Evolutionary conservation across 2,329 filamentous ascomycete genomes (phyloP).

Genomic region (Pezicula carpinea): DNA sequence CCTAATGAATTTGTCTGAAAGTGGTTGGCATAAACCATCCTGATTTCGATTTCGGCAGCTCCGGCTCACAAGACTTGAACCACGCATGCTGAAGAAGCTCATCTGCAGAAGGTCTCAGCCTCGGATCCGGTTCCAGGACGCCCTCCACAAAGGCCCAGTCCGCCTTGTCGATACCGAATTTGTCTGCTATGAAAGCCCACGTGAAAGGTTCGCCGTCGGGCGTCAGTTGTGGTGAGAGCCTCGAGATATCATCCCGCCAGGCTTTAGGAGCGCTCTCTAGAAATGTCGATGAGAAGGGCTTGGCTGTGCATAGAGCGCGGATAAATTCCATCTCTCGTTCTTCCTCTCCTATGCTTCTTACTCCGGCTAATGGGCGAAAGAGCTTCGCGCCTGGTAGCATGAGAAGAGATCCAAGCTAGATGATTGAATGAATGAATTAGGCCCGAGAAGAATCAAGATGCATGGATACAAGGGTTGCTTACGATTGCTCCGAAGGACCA

Average conservation of each 20-base stretch:
- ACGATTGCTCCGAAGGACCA: conserved; percentile 11
- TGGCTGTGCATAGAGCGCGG: conserved; percentile 5
- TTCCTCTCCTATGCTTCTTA: conserved; percentile 2
- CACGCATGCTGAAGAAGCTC: conserved; percentile 1
- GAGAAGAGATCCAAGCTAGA: conserved; percentile 9
- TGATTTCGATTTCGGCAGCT: too few species aligned
- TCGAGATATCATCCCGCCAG: conserved; percentile 7
- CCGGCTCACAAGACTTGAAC: conserved; percentile 1
- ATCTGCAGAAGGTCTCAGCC: not conserved
- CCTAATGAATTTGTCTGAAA: too few species aligned
- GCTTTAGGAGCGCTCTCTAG: conserved; percentile 1
- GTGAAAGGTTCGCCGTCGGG: not conserved
- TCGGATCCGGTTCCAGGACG: not conserved
- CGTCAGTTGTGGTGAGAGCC: conserved; percentile 3
- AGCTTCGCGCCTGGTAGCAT: conserved; percentile 11
- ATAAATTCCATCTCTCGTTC: conserved; percentile 8
- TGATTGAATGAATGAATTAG: not conserved
- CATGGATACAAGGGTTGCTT: conserved; percentile 1
- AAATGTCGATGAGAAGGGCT: conserved; percentile 7
- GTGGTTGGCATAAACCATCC: too few species aligned
- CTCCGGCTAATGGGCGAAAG: conserved; percentile 8
- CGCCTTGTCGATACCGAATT: not conserved
- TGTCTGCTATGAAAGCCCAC: not conserved
- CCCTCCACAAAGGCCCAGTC: not conserved
- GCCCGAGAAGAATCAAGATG: conserved; percentile 1